These are phyloP conservation scores for Phytopythium sindhum DNA, from an alignment of 352 stramenopile genomes.

Conservation along the genomic window DNA sequence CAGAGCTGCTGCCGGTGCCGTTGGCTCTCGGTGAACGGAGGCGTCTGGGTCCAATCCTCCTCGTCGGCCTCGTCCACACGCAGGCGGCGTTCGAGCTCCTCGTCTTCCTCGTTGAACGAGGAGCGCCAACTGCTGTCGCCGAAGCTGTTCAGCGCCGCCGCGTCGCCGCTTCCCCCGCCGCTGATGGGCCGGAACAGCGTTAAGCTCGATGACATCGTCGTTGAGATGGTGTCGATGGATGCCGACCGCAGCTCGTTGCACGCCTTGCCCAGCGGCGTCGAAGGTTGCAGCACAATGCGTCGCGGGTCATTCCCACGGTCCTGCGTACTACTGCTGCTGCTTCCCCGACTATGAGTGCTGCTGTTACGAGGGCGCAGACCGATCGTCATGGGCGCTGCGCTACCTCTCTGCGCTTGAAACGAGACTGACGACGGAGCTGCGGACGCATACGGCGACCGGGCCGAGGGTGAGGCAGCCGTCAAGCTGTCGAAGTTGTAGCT, in stretches of 20 bases:
- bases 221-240: constrained; percentile 8
- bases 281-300: constrained; percentile 1
- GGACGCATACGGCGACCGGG: neutral
- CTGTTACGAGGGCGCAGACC: neutral
- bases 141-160: neutral
- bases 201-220: constrained; percentile 2
- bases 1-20: constrained; percentile 23
- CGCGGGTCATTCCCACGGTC: neutral
- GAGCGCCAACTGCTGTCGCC: constrained; percentile 21
- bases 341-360: neutral
- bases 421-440: neutral
- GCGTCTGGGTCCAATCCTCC: constrained; percentile 26
- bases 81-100: constrained; percentile 17
- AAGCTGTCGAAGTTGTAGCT: neutral
- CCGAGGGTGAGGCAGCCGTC: neutral
- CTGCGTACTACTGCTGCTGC: neutral
- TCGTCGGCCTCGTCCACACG: constrained; percentile 29
- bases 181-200: constrained; percentile 4
- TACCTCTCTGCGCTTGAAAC: neutral
- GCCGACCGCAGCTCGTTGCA: constrained; percentile 3
- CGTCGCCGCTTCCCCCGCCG: neutral
- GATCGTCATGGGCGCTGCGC: neutral
- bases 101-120: constrained; percentile 7
- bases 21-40: constrained; percentile 28
- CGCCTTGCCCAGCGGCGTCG: constrained; percentile 3